Conservation (phyloP, 805 yeast species). For the Candida odintsovae region DNA sequence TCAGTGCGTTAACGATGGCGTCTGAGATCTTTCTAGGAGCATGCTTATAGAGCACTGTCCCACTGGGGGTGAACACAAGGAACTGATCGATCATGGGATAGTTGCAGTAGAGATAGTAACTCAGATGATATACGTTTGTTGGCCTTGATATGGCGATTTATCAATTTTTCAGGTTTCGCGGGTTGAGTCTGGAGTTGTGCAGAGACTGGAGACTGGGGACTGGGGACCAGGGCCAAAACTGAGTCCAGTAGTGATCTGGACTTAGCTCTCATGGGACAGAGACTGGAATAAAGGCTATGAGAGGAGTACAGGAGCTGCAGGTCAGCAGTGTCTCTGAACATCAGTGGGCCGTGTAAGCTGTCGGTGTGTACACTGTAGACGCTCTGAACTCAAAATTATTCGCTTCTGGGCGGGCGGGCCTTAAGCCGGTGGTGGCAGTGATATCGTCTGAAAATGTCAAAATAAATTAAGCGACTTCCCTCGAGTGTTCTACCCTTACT, state of each 20-base stretch:
- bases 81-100: constrained; percentile 40
- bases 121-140: neutral
- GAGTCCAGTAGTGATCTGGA: too few relatives aligned
- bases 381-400: too few relatives aligned
- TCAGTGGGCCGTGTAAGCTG: too few relatives aligned
- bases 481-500: too few relatives aligned
- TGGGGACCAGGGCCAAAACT: too few relatives aligned
- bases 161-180: neutral
- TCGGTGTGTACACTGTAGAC: too few relatives aligned
- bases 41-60: constrained; percentile 45
- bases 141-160: neutral
- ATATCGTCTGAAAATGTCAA: neutral
- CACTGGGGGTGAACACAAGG: constrained; percentile 44
- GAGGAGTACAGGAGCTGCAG: too few relatives aligned
- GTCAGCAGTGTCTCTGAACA: too few relatives aligned
- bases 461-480: neutral
- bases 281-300: too few relatives aligned
- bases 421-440: too few relatives aligned
- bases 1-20: constrained; percentile 39
- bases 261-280: too few relatives aligned
- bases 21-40: constrained; percentile 35
- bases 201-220: neutral
- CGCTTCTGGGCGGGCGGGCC: too few relatives aligned
- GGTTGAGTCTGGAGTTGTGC: neutral
- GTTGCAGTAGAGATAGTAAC: neutral